Percentiles rank a stretch among this genome's conserved stretches.
Evolutionary conservation across 768 basidiomycete species (phyloP).

Genomic region (Agrocybe pediades): DNA sequence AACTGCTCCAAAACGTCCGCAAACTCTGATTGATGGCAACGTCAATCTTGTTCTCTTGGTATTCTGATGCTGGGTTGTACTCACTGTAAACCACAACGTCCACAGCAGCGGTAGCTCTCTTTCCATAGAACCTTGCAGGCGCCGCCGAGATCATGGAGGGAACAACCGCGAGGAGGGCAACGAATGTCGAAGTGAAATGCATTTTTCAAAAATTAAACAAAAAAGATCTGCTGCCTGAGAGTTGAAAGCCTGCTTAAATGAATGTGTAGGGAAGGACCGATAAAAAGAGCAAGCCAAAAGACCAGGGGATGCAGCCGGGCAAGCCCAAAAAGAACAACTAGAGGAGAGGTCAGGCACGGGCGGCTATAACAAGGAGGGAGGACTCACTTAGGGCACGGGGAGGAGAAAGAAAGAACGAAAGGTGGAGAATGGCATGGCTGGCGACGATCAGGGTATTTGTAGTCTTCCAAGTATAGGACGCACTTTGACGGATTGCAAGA

Average conservation of each 20-base stretch:
- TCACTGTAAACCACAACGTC: conserved; percentile 63
- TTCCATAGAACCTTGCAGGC: conserved; percentile 44
- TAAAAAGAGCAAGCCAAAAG: conserved; percentile 31
- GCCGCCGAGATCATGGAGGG: conserved; percentile 51
- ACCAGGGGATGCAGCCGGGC: conserved; percentile 73
- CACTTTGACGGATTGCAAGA: conserved; percentile 18
- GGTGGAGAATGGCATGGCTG: conserved; percentile 23
- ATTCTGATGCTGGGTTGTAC: conserved; percentile 24
- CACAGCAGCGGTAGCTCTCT: conserved; percentile 36
- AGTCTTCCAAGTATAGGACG: conserved; percentile 27
- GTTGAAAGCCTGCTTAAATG: conserved; percentile 47
- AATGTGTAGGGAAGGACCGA: conserved; percentile 30
- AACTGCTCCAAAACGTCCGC: conserved; percentile 76
- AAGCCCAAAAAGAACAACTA: conserved; percentile 59
- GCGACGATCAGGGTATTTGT: conserved; percentile 38
- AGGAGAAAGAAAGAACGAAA: conserved; percentile 31
- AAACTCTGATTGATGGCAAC: conserved; percentile 54
- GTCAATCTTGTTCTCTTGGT: not conserved
- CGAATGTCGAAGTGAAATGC: conserved; percentile 46
- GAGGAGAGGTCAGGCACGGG: conserved; percentile 6
- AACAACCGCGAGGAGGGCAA: conserved; percentile 40
- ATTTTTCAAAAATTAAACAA: conserved; percentile 34
- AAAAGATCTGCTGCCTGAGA: conserved; percentile 30
- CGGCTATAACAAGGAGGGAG: not conserved
- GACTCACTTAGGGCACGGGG: conserved; percentile 39